phyloP scores from a whole-genome alignment of 108 stramenopile species.

The Cyclostephanos invisitatus region DNA sequence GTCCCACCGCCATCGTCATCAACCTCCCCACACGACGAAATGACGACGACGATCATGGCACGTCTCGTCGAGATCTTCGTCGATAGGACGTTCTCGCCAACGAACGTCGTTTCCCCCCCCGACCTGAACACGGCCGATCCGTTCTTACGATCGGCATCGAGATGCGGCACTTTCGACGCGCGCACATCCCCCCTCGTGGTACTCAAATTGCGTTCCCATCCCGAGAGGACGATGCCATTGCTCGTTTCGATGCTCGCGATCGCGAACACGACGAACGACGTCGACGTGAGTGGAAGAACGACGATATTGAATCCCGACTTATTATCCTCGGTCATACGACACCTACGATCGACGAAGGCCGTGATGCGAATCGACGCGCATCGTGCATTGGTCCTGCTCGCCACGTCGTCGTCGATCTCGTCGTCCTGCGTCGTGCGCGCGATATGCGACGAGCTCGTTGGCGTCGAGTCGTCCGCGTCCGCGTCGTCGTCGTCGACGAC shows the following conservation, averaged over 20 bases:
- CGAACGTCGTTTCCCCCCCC: constrained; percentile 16
- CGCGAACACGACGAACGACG: not conserved
- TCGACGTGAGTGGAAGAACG: not conserved
- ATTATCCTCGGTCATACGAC: constrained; percentile 27
- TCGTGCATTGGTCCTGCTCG: constrained; percentile 21
- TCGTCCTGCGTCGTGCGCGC: constrained; percentile 6
- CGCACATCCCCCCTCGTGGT: constrained; percentile 28
- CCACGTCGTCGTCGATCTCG: not conserved
- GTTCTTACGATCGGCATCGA: constrained; percentile 5
- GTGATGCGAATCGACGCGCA: constrained; percentile 33
- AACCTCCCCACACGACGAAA: not conserved
- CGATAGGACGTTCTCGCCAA: not conserved
- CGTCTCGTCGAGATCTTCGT: not conserved
- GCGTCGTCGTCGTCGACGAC: not conserved
- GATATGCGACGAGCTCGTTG: constrained; percentile 24
- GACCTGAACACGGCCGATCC: constrained; percentile 6
- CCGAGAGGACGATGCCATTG: constrained; percentile 28
- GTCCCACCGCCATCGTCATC: not conserved
- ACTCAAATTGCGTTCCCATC: constrained; percentile 37
- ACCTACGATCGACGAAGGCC: constrained; percentile 43
- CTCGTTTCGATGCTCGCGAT: constrained; percentile 7
- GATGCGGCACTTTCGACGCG: constrained; percentile 21
- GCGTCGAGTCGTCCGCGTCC: not conserved
- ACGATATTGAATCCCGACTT: constrained; percentile 11
- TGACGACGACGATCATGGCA: not conserved